Evolutionary conservation across 768 basidiomycete genomes (phyloP), one percentile per base, ranked within the genome.

Genomic region (Boletales sp.): DNA sequence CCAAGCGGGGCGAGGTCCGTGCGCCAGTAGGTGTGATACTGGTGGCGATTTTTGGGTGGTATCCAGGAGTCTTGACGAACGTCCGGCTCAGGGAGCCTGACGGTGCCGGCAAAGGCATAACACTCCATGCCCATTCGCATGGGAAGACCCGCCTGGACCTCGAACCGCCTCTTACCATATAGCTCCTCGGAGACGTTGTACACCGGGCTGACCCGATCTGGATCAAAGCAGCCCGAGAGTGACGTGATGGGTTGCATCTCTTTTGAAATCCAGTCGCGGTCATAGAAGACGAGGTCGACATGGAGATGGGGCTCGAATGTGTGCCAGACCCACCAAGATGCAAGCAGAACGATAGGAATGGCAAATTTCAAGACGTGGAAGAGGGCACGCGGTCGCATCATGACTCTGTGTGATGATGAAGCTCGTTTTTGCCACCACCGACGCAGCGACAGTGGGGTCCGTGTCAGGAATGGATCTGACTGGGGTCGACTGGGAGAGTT

Each of bases 11-110:
- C 81, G 39, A 97, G 81, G 70, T 97, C 94, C 32, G 79, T 79
- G 11, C 94, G 78, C 95, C 95, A 98, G 66, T 97, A 97, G 1
- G 93, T 90, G 70, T 98, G 95, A 66, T 82, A 95, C 48, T 82
- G 81, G 6, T 80, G 79, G 14, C 81, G 79, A 32, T 73, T 64
- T 14, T 77, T 73, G 15, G 72, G 63, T 15, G 69, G 62, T 48
- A 68, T 64, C 52, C 55, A 58, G 1, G 41, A 8, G 18, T 50
- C 44, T 28, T 52, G 47, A 18, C 9, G 40, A 5, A 15, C 5
- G 28, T 54, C 51, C 7, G 48, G 48, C 11, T 56, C 56, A 25
- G 59, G 49, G 18, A 54, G 39, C 48, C 74, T 77, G 28, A 98
- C 77, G 14, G 91, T 93, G 10, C 87, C 84, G 1, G 94, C 88